These are phyloP conservation scores for Chimonanthus salicifolius DNA, from an alignment of 164 flowering plant genomes.

Conservation along the genomic window DNA sequence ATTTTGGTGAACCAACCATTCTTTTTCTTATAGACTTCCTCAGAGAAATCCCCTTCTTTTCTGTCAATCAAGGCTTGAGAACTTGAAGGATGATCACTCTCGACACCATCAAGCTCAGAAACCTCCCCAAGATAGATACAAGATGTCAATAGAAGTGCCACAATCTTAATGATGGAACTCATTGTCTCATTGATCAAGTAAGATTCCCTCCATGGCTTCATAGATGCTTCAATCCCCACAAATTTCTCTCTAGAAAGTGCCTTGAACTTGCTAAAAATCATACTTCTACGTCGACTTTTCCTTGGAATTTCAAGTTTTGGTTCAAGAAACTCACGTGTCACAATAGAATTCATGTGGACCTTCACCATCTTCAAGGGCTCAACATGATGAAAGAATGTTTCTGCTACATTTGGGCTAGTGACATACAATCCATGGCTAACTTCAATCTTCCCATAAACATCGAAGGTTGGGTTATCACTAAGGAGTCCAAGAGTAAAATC, in stretches of 20 bases:
- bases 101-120: constrained; percentile 1
- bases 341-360: constrained; percentile 46
- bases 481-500: constrained; percentile 41
- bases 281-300: constrained; percentile 3
- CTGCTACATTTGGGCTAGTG: constrained; percentile 49
- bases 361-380: constrained; percentile 61
- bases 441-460: constrained; percentile 54
- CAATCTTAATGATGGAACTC: constrained; percentile 12
- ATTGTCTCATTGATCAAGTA: constrained; percentile 12
- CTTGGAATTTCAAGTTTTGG: constrained; percentile 9
- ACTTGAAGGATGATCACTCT: constrained; percentile 1
- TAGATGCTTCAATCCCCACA: constrained; percentile 6
- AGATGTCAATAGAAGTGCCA: constrained; percentile 31
- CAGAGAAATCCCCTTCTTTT: neutral
- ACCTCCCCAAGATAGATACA: constrained; percentile 24
- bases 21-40: constrained; percentile 6
- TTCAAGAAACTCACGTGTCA: constrained; percentile 10
- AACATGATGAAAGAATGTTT: constrained; percentile 68
- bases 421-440: constrained; percentile 63
- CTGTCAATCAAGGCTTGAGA: neutral
- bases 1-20: constrained; percentile 15
- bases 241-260: constrained; percentile 21
- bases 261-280: constrained; percentile 20
- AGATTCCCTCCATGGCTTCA: constrained; percentile 15
- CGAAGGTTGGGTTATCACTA: constrained; percentile 40